Conservation (phyloP, 2,329 filamentous ascomycete genomes). For the Emergomyces orientalis region DNA sequence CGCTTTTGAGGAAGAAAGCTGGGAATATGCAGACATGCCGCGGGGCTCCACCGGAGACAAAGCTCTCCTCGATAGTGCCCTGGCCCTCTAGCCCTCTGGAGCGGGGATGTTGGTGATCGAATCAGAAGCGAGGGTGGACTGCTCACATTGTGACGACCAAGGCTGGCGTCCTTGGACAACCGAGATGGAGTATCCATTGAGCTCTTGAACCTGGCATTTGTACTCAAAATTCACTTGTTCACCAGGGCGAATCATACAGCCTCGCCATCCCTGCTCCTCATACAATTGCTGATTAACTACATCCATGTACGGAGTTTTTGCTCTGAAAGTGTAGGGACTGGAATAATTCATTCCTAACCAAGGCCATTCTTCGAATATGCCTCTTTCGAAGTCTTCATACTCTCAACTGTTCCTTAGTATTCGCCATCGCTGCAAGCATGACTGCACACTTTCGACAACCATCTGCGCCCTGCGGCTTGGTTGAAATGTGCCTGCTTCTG, state of each 20-base stretch:
- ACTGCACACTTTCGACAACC: neutral
- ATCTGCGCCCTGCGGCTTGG: neutral
- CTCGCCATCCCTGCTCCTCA: neutral
- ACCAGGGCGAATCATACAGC: neutral
- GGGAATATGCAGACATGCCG: neutral
- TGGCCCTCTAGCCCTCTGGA: neutral
- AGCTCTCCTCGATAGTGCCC: neutral
- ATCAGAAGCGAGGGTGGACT: slow-evolving; percentile 1
- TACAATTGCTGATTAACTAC: neutral
- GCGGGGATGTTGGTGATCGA: neutral
- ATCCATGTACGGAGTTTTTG: neutral
- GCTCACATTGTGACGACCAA: neutral
- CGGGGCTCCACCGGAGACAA: neutral
- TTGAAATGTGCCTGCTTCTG: slow-evolving; percentile 4
- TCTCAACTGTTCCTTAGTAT: neutral
- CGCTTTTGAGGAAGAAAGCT: neutral
- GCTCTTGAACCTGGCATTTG: neutral
- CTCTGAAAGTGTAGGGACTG: neutral
- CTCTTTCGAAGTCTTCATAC: neutral
- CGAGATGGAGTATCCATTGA: neutral
- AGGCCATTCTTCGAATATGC: too few relatives aligned
- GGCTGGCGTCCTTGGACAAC: neutral
- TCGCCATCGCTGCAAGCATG: neutral
- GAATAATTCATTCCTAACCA: neutral
- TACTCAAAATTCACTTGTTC: neutral